Base-by-base conservation (phyloP, 768 basidiomycete genomes). In the Pisolithus orientalis region DNA sequence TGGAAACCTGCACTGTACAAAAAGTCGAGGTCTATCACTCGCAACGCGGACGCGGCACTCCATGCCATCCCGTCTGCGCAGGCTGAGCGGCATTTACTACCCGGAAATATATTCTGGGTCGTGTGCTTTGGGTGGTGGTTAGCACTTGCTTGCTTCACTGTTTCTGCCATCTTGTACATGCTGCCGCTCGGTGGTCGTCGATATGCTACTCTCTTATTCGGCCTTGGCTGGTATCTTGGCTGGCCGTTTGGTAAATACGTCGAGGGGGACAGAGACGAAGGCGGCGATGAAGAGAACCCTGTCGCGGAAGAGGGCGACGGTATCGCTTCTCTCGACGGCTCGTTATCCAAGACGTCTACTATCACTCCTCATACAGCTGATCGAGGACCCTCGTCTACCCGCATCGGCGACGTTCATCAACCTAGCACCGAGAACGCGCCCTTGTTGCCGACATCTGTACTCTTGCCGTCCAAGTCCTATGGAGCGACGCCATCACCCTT, bases 181-280 rank as follows among this genome's bases (percentile, higher is more conserved):
- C 72, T 92, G 6, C 90, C 94, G 0, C 78, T 79, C 44, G 95
- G 96, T 11, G 93, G 93, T 40, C 77, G 76, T 57, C 84, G 81
- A 46, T 98, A 95, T 65, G 82, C 90, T 2, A 80, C 79, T n/a
- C 77, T 98, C 29, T 74, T 97, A 5, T 92, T 83, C 62, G 96
- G 96, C 13, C 72, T 99, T 25, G 94, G 93, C 6, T 96, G 94
- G 90, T 99, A 99, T 66, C 79, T 97, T 49, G 81, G 82, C 21
- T 98, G 96, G 96, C 96, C 96, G 2, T 99, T 99, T 64, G 94
- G 96, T 17, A 97, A 97, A 69, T 99, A 98, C 65, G 91, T 99
- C 45, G 94, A 97, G 67, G 91, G 93, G 10, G 84, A 85, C 54
- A 65, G 73, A 24, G 72, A 74, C 37, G 67, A 73, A 4, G 63